Evolutionary conservation across 228 moss, liverwort and hornwort species (phyloP), one percentile per base, ranked within the genome.

Genomic region (Sphagnum fallax): DNA sequence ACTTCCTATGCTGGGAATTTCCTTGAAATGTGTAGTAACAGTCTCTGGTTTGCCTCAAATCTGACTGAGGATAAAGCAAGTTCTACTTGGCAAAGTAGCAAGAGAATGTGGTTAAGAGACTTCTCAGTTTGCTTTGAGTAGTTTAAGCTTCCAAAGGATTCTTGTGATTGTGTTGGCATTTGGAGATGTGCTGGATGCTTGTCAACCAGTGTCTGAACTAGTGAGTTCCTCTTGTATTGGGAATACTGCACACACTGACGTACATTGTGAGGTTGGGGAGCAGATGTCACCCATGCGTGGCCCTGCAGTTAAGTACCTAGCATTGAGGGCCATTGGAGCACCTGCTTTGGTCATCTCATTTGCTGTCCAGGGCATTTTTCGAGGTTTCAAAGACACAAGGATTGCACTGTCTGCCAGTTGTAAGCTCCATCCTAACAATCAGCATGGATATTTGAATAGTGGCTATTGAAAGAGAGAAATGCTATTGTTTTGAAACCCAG

Each of bases 341-440:
- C 85, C 88, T 70, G 85, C 85, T 64, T 80, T 88, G 65, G 88
- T 88, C 64, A 62, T 88, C 11, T 73, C 88, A 51, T 82, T 88
- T 66, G 82, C 88, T 55, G 57, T 76, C 16, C 88, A 85, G 52
- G 88, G 88, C 71, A 74, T 85, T 62, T 88, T 88, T 67, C 85
- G 88, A 60, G 88, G 85, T 64, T 88, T 88, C 64, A 83, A 80
- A 80, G 88, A 88, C 57, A 85, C 88, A 48, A 78, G 78, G 57
- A 88, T 82, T 71, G 82, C 88, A 59, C 66, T 88, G 61, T 80
- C 78, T 64, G 82, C 85, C 50, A 78, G 75, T 69, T 77, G 86
- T 86, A 71, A 71, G 82, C 32, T 32, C 32, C 3, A 32, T 32
- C 32, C 32, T 2, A 32, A 32, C 32, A 32, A 79, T 52, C 58